phyloP scores from a whole-genome alignment of 2,329 filamentous ascomycete species.

The Fusarium penzigii region DNA sequence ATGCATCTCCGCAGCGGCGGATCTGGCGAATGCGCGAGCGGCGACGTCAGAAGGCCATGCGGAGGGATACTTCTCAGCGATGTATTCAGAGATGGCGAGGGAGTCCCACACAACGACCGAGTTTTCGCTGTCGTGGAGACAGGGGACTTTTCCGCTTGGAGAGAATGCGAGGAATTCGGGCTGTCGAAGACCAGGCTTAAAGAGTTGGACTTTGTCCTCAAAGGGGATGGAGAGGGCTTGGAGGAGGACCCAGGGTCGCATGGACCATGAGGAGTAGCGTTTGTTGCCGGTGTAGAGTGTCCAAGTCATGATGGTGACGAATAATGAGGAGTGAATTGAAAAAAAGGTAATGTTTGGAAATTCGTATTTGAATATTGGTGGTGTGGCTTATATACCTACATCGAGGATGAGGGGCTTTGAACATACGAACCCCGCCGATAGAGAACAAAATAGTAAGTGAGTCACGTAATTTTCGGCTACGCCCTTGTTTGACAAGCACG shows the following conservation, averaged over 20 bases:
- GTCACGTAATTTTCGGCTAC: no score
- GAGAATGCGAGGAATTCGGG: slow-evolving; percentile 40
- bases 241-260: slow-evolving; percentile 48
- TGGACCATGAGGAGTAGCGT: slow-evolving; percentile 49
- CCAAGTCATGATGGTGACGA: slow-evolving; percentile 33
- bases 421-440: no score
- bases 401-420: no score
- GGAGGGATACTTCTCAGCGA: slow-evolving; percentile 44
- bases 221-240: slow-evolving; percentile 45
- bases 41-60: slow-evolving; percentile 43
- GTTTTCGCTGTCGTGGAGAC: slow-evolving; percentile 34
- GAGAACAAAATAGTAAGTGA: no score
- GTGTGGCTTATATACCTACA: no score
- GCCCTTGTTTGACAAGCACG: no score
- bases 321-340: no score
- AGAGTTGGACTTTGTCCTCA: slow-evolving; percentile 39
- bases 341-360: no score
- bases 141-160: slow-evolving; percentile 44
- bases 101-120: slow-evolving; percentile 46
- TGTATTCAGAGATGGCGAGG: slow-evolving; percentile 48
- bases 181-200: slow-evolving; percentile 33
- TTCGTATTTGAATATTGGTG: no score
- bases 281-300: slow-evolving; percentile 46
- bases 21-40: slow-evolving; percentile 45
- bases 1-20: slow-evolving; percentile 50